Conservation (phyloP, 2,329 filamentous ascomycete species). For the Trichoderma arundinaceum region DNA sequence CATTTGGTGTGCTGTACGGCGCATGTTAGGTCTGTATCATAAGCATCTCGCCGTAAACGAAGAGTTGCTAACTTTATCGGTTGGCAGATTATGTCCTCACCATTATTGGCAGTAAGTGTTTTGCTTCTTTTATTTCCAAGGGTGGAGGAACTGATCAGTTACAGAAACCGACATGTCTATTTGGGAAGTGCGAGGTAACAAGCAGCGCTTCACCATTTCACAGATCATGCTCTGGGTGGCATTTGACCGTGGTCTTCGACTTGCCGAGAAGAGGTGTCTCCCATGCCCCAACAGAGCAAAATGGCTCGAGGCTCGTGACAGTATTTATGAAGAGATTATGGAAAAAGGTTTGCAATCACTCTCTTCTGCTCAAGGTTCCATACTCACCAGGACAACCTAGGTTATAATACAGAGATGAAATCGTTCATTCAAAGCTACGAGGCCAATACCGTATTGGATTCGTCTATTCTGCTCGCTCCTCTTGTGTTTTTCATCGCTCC, state of each 20-base stretch:
- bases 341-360: constrained; percentile 56
- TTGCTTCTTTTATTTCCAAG: neutral
- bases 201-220: constrained; percentile 81
- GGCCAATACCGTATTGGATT: constrained; percentile 71
- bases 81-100: constrained; percentile 68
- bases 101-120: constrained; percentile 60
- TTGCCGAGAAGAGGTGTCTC: constrained; percentile 76
- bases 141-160: constrained; percentile 28
- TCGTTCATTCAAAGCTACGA: constrained; percentile 81
- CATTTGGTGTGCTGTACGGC: constrained; percentile 72
- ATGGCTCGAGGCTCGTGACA: constrained; percentile 71
- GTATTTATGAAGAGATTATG: constrained; percentile 78
- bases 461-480: constrained; percentile 75
- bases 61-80: neutral
- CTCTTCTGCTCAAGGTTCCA: neutral
- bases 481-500: constrained; percentile 81
- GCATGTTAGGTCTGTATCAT: constrained; percentile 59
- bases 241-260: constrained; percentile 74
- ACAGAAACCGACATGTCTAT: constrained; percentile 79
- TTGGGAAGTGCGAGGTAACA: constrained; percentile 78
- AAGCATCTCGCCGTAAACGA: neutral
- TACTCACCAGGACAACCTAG: constrained; percentile 42
- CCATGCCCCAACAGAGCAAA: constrained; percentile 71
- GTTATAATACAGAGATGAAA: constrained; percentile 72
- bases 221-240: constrained; percentile 86